These are phyloP conservation scores for Erysimum cheiri DNA, from an alignment of 441 rosid species.

Conservation along the genomic window DNA sequence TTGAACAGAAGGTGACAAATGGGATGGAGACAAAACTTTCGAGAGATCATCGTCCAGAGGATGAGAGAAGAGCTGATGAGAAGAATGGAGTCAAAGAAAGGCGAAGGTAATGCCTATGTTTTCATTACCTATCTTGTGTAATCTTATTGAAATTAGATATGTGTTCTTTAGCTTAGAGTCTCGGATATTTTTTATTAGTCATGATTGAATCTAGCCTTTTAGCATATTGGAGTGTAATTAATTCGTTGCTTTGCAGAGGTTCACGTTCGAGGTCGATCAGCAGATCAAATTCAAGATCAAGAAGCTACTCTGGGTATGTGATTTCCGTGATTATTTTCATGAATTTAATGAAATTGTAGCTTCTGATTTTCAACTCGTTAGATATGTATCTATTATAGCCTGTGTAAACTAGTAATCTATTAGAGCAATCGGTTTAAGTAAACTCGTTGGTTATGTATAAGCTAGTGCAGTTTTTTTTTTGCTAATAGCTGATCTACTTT, in stretches of 20 bases:
- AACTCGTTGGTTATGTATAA: too few relatives aligned
- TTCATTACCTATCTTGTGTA: not conserved
- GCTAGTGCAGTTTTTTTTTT: not conserved
- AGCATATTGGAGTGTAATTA: not conserved
- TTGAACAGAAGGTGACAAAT: slow-evolving; percentile 54
- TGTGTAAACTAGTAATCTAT: too few relatives aligned
- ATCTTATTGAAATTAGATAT: not conserved
- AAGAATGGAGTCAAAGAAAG: slow-evolving; percentile 69
- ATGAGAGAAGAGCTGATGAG: slow-evolving; percentile 56
- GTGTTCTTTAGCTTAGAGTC: not conserved
- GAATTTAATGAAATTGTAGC: slow-evolving; percentile 8
- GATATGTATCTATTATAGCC: slow-evolving; percentile 1
- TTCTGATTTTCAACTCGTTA: slow-evolving; percentile 1
- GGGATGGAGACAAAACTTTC: slow-evolving; percentile 55
- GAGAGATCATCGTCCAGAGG: slow-evolving; percentile 48
- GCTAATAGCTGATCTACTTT: slow-evolving; percentile 35
- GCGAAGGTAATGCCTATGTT: slow-evolving; percentile 52
- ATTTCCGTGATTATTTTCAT: not conserved
- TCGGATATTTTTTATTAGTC: not conserved
- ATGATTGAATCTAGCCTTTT: not conserved
- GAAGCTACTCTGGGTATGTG: slow-evolving; percentile 68
- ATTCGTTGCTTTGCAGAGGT: slow-evolving; percentile 50
- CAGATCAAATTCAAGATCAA: slow-evolving; percentile 63
- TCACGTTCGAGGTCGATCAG: slow-evolving; percentile 63
- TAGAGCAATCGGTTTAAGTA: too few relatives aligned